A percentile compares a stretch with the other conserved stretches of the same genome.
These are phyloP conservation scores for Aspergillus oerlinghausenensis DNA, from an alignment of 2,329 filamentous ascomycete species.

Conservation along the genomic window DNA sequence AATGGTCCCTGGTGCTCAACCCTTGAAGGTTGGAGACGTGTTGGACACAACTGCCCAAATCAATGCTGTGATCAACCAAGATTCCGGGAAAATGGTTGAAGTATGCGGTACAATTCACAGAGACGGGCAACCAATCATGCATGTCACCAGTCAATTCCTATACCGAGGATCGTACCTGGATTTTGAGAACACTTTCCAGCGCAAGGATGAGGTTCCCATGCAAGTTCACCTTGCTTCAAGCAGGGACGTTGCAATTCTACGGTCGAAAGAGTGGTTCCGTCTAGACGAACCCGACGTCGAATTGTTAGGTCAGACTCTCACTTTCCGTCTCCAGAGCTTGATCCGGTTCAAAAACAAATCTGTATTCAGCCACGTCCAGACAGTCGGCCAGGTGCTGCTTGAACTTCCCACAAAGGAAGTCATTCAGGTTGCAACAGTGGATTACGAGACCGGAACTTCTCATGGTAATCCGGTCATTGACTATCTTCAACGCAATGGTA, in stretches of 20 bases:
- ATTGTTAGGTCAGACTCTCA: constrained; percentile 86
- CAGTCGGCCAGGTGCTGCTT: constrained; percentile 83
- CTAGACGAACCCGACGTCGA: constrained; percentile 80
- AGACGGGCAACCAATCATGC: constrained; percentile 83
- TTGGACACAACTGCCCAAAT: constrained; percentile 91
- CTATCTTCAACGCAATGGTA: constrained; percentile 87
- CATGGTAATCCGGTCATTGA: constrained; percentile 96
- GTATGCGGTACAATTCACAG: constrained; percentile 95
- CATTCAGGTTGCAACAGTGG: constrained; percentile 93
- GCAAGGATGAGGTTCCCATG: constrained; percentile 92
- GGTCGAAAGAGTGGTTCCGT: constrained; percentile 97
- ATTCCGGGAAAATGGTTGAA: constrained; percentile 98
- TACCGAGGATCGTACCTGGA: constrained; percentile 92
- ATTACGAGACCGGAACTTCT: constrained; percentile 86
- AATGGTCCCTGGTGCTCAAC: constrained; percentile 93
- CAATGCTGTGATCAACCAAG: constrained; percentile 97
- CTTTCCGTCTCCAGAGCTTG: constrained; percentile 90
- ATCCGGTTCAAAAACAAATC: constrained; percentile 92
- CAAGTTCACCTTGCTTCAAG: constrained; percentile 81
- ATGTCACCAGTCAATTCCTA: constrained; percentile 96
- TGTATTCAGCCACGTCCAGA: constrained; percentile 87
- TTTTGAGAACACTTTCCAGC: constrained; percentile 97
- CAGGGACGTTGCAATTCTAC: constrained; percentile 89
- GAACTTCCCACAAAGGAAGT: constrained; percentile 96
- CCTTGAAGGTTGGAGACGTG: constrained; percentile 90